Percentiles rank a stretch among this genome's conserved stretches.
Evolutionary conservation across 345 rosid species (phyloP).

Genomic region (Viola odorata): DNA sequence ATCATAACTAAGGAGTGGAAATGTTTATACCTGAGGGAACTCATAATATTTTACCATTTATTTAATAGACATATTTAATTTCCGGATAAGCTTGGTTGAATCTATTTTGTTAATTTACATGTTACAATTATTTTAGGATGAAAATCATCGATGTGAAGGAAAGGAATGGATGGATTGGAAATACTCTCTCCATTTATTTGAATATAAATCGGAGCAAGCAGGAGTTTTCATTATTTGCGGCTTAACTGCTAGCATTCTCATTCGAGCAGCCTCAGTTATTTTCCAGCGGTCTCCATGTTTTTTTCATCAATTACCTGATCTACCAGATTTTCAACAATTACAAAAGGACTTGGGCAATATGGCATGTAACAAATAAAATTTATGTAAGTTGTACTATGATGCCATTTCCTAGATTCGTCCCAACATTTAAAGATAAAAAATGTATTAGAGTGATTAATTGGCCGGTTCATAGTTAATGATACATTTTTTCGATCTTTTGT

Average conservation of each 20-base stretch:
- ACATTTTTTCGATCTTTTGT: no score
- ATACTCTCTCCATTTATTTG: conserved; percentile 23
- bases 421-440: background rate
- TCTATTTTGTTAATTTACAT: no score
- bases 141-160: conserved; percentile 33
- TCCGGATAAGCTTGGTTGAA: no score
- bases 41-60: no score
- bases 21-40: no score
- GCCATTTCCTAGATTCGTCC: background rate
- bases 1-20: no score
- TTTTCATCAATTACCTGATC: background rate
- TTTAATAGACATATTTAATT: no score
- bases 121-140: conserved; percentile 22
- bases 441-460: background rate
- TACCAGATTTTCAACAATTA: conserved; percentile 29
- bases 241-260: conserved; percentile 35
- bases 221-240: conserved; percentile 22
- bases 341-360: conserved; percentile 6
- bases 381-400: background rate
- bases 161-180: conserved; percentile 32
- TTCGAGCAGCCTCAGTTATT: conserved; percentile 29
- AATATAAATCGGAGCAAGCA: conserved; percentile 15
- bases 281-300: conserved; percentile 20
- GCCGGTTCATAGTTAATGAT: no score
- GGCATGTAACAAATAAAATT: background rate